Conservation (phyloP, 2,329 filamentous ascomycete genomes). For the Gnomoniopsis smithogilvyi region DNA sequence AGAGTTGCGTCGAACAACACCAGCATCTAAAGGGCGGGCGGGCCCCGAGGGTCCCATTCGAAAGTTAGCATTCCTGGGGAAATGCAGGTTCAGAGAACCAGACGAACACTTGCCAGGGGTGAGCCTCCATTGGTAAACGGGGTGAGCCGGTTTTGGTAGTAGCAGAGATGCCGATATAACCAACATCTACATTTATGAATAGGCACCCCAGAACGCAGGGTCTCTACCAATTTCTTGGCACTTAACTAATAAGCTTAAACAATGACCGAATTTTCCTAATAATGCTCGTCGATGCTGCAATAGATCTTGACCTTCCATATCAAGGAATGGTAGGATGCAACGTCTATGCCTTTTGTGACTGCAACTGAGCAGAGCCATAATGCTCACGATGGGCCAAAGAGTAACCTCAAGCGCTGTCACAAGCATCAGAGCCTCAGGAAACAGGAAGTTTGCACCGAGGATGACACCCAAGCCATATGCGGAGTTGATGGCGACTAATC, state of each 20-base stretch:
- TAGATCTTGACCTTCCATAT: not conserved
- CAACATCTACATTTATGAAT: too few relatives aligned
- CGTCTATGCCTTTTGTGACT: not conserved
- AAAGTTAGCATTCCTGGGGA: not conserved
- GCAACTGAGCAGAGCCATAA: not conserved
- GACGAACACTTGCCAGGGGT: not conserved
- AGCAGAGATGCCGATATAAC: too few relatives aligned
- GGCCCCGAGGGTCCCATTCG: not conserved
- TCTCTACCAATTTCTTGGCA: too few relatives aligned
- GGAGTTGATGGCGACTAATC: not conserved
- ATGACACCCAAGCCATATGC: not conserved
- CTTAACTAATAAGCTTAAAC: too few relatives aligned
- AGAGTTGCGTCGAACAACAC: too few relatives aligned
- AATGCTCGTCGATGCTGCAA: not conserved
- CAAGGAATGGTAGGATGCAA: not conserved
- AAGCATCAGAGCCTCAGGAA: not conserved
- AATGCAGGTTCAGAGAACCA: not conserved
- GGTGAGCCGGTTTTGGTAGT: too few relatives aligned
- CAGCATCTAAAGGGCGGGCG: too few relatives aligned
- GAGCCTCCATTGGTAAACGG: not conserved
- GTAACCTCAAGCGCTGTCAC: not conserved
- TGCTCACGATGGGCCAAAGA: not conserved
- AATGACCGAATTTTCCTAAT: too few relatives aligned
- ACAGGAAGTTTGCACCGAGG: not conserved
- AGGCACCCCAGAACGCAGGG: too few relatives aligned